A percentile compares a stretch with the other conserved stretches of the same genome.
Conservation (phyloP, 176 grass and related monocot genomes). For the Secale cereale region DNA sequence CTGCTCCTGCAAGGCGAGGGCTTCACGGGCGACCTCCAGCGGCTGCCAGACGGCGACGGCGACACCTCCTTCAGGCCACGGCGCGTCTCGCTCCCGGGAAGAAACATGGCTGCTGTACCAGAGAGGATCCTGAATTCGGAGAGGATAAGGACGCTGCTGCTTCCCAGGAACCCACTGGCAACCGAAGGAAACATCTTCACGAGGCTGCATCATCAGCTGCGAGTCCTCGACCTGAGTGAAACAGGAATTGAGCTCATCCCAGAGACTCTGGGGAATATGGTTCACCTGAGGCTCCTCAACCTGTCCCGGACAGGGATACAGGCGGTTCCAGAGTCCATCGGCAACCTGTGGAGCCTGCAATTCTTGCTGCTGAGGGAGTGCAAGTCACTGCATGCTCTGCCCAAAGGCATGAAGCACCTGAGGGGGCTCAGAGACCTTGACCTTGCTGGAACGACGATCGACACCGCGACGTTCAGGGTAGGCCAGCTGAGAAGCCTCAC, state of each 20-base stretch:
- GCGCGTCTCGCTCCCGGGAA: constrained; percentile 34
- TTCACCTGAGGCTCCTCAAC: constrained; percentile 70
- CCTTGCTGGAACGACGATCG: constrained; percentile 42
- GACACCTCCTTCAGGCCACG: constrained; percentile 13
- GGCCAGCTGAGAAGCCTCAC: constrained; percentile 56
- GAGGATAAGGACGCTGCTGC: constrained; percentile 53
- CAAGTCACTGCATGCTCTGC: constrained; percentile 49
- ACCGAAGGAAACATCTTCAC: constrained; percentile 30
- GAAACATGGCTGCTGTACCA: constrained; percentile 34
- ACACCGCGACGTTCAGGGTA: constrained; percentile 40
- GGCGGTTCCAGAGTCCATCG: constrained; percentile 49
- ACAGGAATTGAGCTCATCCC: constrained; percentile 52
- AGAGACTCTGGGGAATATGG: constrained; percentile 42
- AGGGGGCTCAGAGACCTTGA: constrained; percentile 67
- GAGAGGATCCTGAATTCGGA: constrained; percentile 38
- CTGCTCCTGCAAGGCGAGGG: constrained; percentile 42
- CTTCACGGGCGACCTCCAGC: constrained; percentile 22
- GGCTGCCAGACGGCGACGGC: neutral
- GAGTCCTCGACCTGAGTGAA: constrained; percentile 60
- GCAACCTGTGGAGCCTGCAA: constrained; percentile 48
- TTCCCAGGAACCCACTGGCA: constrained; percentile 57
- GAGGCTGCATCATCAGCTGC: constrained; percentile 36
- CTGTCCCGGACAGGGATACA: constrained; percentile 62
- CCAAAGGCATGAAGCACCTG: constrained; percentile 59
- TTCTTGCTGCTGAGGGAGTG: constrained; percentile 68